Base-by-base conservation (phyloP, 345 rosid genomes). In the Linum tenue region DNA sequence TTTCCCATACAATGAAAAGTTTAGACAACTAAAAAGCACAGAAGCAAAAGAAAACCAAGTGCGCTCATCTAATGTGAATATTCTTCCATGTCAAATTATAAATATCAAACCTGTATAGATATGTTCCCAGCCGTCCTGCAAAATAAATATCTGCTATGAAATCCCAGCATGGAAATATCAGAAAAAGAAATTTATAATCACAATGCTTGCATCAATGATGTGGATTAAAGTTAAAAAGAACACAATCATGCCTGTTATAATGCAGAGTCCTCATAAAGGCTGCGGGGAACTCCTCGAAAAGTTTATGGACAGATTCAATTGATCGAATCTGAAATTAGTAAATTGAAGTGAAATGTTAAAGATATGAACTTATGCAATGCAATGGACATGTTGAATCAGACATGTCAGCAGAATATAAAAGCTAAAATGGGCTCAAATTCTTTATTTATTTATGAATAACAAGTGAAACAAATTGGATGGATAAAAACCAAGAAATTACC, bases 241-340 rank as follows among this genome's bases (percentile, higher is more conserved):
- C 4, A 60, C 36, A 78, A 59, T 2, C 75, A 43, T 64, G 84
- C 97, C 95, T 80, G 76, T 76, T 64, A 69, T 82, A 74, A 67
- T 92, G 96, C 72, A 94, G 89, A 61, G 61, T 81, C 39, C 64
- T 74, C 86, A 84, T 83, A 73, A 90, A 94, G 69, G 95, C 99
- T 37, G 68, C 79, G 44, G 99, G 99, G 70, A 94, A 94, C 74
- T 88, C 86, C 82, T 87, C 96, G 72, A 90, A 94, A 64, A 72
- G 85, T 71, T 79, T 78, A 72, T 88, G 96, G 63, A 94, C 88
- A 64, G 95, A 82, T 74, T 85, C 99, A 75, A 94, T 75, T 60
- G 99, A 94, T 78, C 96, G 80, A 73, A 94, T 94, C 99, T 92
- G 91, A 59, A 58, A 64, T 59, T 59, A 56, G 2, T 35, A 62